phyloP scores from a whole-genome alignment of 106 monocot genomes.

The Phalaenopsis equestris region DNA sequence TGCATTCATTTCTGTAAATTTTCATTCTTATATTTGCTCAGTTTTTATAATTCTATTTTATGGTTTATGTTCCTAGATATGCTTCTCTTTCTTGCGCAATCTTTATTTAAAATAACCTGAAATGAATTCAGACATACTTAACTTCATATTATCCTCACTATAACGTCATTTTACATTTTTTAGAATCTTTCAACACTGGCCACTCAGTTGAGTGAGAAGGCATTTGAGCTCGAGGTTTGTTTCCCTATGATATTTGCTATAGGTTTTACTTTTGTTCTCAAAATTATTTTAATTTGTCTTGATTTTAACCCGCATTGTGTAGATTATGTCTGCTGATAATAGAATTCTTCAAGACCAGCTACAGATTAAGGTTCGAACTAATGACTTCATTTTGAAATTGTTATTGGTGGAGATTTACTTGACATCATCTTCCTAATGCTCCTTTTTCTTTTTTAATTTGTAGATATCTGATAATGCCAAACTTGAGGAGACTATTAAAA shows the following conservation, averaged over 20 bases:
- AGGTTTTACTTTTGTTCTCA: neutral
- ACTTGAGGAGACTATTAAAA: conserved; percentile 53
- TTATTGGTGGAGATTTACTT: conserved; percentile 4
- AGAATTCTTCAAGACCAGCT: conserved; percentile 91
- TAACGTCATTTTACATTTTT: conserved; percentile 10
- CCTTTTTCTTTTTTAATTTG: conserved; percentile 3
- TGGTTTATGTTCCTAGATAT: neutral
- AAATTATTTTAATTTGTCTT: conserved; percentile 9
- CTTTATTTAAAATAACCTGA: neutral
- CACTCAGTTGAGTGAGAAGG: conserved; percentile 74
- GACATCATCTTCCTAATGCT: conserved; percentile 2
- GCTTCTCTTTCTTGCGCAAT: neutral
- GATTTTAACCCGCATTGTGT: conserved; percentile 3
- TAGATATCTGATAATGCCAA: conserved; percentile 74
- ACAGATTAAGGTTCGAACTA: conserved; percentile 67
- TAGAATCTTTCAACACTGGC: conserved; percentile 72
- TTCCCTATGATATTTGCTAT: neutral
- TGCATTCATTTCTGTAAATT: neutral
- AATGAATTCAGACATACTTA: neutral
- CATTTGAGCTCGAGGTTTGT: conserved; percentile 94
- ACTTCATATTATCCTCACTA: neutral
- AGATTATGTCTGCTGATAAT: conserved; percentile 98
- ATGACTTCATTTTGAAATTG: neutral
- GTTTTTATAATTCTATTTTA: neutral
- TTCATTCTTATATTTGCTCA: neutral